Evolutionary conservation across 2,329 filamentous ascomycete species (phyloP), one percentile per base, ranked within the genome.

Genomic region (Trichoderma sp.): DNA sequence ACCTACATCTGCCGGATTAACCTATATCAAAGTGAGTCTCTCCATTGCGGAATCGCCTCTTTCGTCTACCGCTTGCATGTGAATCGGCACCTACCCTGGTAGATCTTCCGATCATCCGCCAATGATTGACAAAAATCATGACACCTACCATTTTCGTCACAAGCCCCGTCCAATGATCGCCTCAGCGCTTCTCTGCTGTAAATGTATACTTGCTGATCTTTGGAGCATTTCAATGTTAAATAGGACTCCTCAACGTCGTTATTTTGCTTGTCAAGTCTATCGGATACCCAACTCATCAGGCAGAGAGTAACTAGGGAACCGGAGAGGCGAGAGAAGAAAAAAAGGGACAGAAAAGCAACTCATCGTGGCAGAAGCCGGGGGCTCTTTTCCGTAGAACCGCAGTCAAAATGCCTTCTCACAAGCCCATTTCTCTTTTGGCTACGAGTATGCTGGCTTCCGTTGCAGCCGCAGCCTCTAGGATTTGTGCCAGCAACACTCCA

Each of bases 401-500:
- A n/a, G 24, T 71, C 65, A 59, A 31, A 67, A 78, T 78, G 77
- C 41, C 74, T 62, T 35, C 76, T 18, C 31, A 77, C 62, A 75
- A 75, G 67, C 35, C 56, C 50, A 66, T 76, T n/a, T 74, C 78
- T 56, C 68, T 79, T 16, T 31, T 76, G n/a, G 78, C 78, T 38
- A 74, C 35, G 35, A 38, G 35, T 14, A 38, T 79, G 4, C 68
- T 77, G 45, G 78, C 74, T 59, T 65, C 78, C 38, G 75, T 68
- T 71, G 65, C 73, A 31, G 75, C 62, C 35, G 65, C 74, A 24
- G 76, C 69, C 21, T 56, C 77, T 35, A 74, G 76, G 68, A 77
- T 75, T 21, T 83, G 82, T 76, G 79, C 80, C 1, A 76, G 71
- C 68, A 76, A 85, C 75, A 80, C 84, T 5, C 87, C 88, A 76